phyloP scores from a whole-genome alignment of 1,284 basidiomycete genomes.

The Chalciporus piperatoides region DNA sequence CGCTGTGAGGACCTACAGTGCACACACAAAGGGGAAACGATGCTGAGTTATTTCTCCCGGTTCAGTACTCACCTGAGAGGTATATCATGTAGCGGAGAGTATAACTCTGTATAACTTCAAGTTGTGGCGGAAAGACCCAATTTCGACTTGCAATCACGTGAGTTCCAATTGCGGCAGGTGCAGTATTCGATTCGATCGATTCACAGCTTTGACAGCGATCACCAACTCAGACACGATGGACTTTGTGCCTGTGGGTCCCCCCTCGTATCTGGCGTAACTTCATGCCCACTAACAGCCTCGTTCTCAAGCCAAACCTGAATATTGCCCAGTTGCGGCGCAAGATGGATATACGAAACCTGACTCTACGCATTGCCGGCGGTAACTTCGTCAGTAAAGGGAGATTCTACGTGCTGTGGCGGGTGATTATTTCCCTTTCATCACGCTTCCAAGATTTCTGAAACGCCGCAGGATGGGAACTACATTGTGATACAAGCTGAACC shows the following conservation, averaged over 20 bases:
- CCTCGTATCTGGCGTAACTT: background rate
- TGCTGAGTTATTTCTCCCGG: background rate
- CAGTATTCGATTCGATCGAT: slow-evolving; percentile 9
- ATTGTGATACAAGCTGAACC: slow-evolving; percentile 41
- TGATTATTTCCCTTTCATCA: slow-evolving; percentile 8
- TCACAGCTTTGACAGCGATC: slow-evolving; percentile 13
- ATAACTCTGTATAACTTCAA: too few species aligned
- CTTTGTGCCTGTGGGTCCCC: slow-evolving; percentile 32
- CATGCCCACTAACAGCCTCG: slow-evolving; percentile 1
- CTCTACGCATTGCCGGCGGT: slow-evolving; percentile 17
- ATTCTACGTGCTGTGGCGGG: slow-evolving; percentile 32
- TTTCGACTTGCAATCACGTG: background rate
- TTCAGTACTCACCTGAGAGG: background rate
- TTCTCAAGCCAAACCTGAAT: slow-evolving; percentile 18
- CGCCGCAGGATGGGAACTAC: slow-evolving; percentile 30
- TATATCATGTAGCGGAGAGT: background rate
- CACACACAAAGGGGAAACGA: background rate
- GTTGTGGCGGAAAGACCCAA: background rate
- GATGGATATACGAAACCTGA: slow-evolving; percentile 26
- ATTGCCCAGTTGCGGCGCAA: slow-evolving; percentile 25
- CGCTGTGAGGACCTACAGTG: slow-evolving; percentile 9
- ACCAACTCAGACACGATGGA: slow-evolving; percentile 22
- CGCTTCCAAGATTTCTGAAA: slow-evolving; percentile 11
- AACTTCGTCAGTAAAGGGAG: slow-evolving; percentile 12
- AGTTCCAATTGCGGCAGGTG: slow-evolving; percentile 21